Evolutionary conservation across 352 stramenopile genomes (phyloP), one percentile per base, ranked within the genome.

Genomic region (Phytopythium oedochilum): DNA sequence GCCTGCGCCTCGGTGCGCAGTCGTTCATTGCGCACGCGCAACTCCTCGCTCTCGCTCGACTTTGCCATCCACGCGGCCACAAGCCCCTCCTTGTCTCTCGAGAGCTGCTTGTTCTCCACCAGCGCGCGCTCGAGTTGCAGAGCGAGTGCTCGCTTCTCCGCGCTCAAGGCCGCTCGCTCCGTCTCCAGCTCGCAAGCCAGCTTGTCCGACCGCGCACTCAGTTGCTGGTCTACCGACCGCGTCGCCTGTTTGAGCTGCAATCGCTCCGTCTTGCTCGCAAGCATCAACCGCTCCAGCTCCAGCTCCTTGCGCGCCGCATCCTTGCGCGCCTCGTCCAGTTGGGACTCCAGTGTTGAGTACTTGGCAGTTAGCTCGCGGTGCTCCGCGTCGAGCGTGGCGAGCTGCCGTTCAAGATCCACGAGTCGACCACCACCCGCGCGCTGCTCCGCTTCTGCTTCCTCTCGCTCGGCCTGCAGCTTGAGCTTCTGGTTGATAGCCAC

Each of bases 401-500:
- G 39, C 39, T 70, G 61, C 11, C 23, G 11, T 10, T 53, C 20
- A 12, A 68, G 22, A 7, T 50, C 26, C 7, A 69, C 64, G 5
- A 64, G 22, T 34, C 70, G 47, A 23, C 55, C 32, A 14, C 60
- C 43, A 6, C 68, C 39, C 15, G 69, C 34, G 22, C 59, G 55
- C 29, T 62, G 53, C 11, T 64, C 61, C 14, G 26, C 11, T 3
- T 72, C 71, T 5, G 72, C 20, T 2, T 35, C 34, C 38, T 81
- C 74, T 20, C 68, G 57, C 14, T 83, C 68, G 3, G 47, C 18
- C 15, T 76, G 60, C 3, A 70, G 52, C 39, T 76, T 75, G 48
- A 80, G 63, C 56, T 84, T 85, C 36, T 90, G 77, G 53, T 88
- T 90, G 15, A 90, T 74, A 3, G 82, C 57, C 14, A 87, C 66